A percentile compares a stretch with the other conserved stretches of the same genome.
Conservation (phyloP, 768 basidiomycete genomes). For the Lactarius evosmus region DNA sequence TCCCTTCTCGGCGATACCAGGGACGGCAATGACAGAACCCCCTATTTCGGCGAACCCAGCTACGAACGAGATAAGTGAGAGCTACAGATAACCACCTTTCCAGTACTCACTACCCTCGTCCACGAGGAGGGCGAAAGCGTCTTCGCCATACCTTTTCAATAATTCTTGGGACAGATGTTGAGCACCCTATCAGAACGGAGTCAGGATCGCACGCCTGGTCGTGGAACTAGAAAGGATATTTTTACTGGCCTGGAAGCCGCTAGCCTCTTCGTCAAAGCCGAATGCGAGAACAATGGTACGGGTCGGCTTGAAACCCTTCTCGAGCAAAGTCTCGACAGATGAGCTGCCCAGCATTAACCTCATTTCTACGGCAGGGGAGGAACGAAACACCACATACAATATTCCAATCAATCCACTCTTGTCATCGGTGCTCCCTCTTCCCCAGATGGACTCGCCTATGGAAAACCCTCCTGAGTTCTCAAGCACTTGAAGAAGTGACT, state of each 20-base stretch:
- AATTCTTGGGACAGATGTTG: conserved; percentile 46
- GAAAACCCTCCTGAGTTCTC: background rate
- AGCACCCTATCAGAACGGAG: conserved; percentile 47
- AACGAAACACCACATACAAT: conserved; percentile 29
- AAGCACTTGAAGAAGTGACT: conserved; percentile 29
- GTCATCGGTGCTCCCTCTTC: conserved; percentile 38
- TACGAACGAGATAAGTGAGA: conserved; percentile 25
- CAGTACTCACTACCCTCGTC: conserved; percentile 75
- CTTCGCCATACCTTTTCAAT: conserved; percentile 58
- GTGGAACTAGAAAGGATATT: background rate
- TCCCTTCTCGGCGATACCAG: conserved; percentile 74
- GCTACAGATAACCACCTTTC: background rate
- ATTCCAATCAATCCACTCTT: conserved; percentile 37
- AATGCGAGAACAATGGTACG: conserved; percentile 34
- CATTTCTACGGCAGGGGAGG: background rate
- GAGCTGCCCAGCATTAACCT: conserved; percentile 26
- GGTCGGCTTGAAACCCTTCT: conserved; percentile 39
- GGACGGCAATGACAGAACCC: conserved; percentile 56
- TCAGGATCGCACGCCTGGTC: background rate
- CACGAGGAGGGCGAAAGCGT: conserved; percentile 73
- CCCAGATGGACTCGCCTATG: conserved; percentile 34
- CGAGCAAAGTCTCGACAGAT: conserved; percentile 41
- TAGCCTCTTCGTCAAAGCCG: conserved; percentile 45
- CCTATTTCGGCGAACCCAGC: conserved; percentile 51
- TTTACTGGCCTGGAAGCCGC: conserved; percentile 28